A percentile compares a stretch with the other conserved stretches of the same genome.
phyloP scores from a whole-genome alignment of 2,329 filamentous ascomycete species.

The Grosmannia huntii region DNA sequence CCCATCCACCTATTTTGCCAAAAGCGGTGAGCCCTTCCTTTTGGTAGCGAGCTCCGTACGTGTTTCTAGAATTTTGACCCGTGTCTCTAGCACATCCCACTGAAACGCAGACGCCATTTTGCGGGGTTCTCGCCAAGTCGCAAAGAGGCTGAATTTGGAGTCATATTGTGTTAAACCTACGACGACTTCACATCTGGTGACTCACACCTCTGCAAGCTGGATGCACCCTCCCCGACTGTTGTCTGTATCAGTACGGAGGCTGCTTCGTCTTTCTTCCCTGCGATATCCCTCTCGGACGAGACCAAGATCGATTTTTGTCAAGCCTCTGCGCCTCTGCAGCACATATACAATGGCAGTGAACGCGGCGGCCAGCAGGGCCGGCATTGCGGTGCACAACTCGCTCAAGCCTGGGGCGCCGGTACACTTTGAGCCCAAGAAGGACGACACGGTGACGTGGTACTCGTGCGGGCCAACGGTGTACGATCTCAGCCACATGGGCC shows the following conservation, averaged over 20 bases:
- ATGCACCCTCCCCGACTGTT: conserved; percentile 5
- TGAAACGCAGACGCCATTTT: too few species aligned
- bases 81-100: too few species aligned
- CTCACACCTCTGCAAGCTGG: conserved; percentile 3
- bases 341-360: conserved; percentile 1
- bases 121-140: conserved; percentile 1
- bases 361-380: conserved; percentile 3
- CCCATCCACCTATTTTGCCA: too few species aligned
- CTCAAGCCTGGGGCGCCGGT: conserved; percentile 59
- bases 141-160: conserved; percentile 1
- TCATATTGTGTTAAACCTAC: not conserved
- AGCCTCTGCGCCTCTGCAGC: not conserved
- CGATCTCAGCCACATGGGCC: conserved; percentile 62
- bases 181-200: conserved; percentile 1
- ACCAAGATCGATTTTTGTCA: not conserved
- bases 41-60: too few species aligned
- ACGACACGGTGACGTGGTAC: conserved; percentile 13
- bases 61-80: too few species aligned
- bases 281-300: not conserved
- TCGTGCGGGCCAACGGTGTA: conserved; percentile 35
- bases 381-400: conserved; percentile 65
- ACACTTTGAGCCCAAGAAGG: conserved; percentile 11
- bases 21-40: too few species aligned
- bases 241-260: conserved; percentile 2
- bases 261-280: not conserved